Base-by-base conservation (phyloP, 2,329 filamentous ascomycete genomes). In the Lomentospora prolificans region DNA sequence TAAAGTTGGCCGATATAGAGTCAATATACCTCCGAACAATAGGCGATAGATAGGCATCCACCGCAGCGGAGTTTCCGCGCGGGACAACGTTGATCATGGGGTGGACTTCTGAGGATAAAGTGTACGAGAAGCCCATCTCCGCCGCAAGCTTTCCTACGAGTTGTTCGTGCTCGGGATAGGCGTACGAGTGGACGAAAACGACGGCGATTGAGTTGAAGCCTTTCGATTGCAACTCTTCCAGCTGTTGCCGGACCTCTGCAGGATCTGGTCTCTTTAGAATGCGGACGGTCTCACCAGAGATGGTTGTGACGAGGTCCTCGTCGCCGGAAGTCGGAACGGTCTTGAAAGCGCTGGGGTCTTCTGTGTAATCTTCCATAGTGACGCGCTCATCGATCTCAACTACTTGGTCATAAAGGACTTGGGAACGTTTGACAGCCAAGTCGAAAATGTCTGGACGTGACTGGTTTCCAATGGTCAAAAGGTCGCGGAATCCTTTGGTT, bases 361-460 rank as follows among this genome's bases (percentile, higher is more conserved):
- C 48, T n/a, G 48, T 51, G 25, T 48, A 55, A 59, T 87, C 84
- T 60, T 89, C 86, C 52, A 90, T 69, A 0, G 86, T 89, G 3
- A 89, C 83, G 31, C 86, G 74, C 70, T 90, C 86, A 54, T 88
- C 82, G n/a, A 90, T 77, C 66, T 89, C 86, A 2, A 89, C 72
- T 0, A 89, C 86, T 30, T 72, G 77, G 61, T 85, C 80, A 64
- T 89, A 89, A 2, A 90, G 73, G 6, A 86, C 80, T 51, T 86
- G 82, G 1, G 85, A 81, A 55, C 85, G 81, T 53, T 76, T 71
- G 46, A 89, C 87, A 2, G 83, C 82, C 6, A 90, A 72, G 63
- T 89, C 86, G 60, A 90, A 90, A 56, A 90, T 86, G 58, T 84
- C 79, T 1, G 86, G 86, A 22, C 86, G 75, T 1, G 82, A 82